Base-by-base conservation (phyloP, 495 filamentous ascomycete genomes). In the Daldinia vernicosa region DNA sequence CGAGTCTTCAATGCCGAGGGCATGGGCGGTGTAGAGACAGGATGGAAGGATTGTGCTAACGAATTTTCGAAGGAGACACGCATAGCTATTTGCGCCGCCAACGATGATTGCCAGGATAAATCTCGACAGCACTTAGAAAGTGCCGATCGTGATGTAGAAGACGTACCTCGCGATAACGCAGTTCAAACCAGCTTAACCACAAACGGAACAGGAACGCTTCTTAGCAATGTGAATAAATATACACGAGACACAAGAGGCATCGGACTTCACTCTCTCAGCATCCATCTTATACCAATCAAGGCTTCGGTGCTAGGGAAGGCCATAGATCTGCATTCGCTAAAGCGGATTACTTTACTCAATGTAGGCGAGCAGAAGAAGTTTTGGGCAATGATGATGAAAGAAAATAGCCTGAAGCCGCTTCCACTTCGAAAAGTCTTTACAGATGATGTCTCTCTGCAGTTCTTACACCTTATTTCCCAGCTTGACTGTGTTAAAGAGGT, bases 221-320 rank as follows among this genome's bases (percentile, higher is more conserved):
- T 35, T 22, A 66, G 60, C 14, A 57, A 54, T 6, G 82, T 84
- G 70, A 81, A 74, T 32, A 82, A 86, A 22, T 90, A 89, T 74
- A 64, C 86, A 35, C 81, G 86, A 22, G 70, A 74, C 0, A 88
- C 85, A 12, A 79, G 87, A 61, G 88, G 88, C 1, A 76, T 89
- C 7, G 73, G 82, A 2, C 79, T 91, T 1, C 71, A 84, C 39
- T 80, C 77, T 17, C 78, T 91, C 4, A 78, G 81, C 43, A 80
- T 91, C 33, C 81, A 89, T 66, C 83, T 87, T 47, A 81, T 91
- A 28, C 88, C 89, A 0, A 77, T 87, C 60, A 86, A 83, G 72
- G 79, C 87, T 0, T 82, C 82, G 0, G 79, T 88, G 0, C 54
- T 91, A 6, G 81, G 76, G 5, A 77, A 79, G 28, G 83, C 84